Base-by-base conservation (phyloP, 768 basidiomycete species). In the Lentinula boryana region DNA sequence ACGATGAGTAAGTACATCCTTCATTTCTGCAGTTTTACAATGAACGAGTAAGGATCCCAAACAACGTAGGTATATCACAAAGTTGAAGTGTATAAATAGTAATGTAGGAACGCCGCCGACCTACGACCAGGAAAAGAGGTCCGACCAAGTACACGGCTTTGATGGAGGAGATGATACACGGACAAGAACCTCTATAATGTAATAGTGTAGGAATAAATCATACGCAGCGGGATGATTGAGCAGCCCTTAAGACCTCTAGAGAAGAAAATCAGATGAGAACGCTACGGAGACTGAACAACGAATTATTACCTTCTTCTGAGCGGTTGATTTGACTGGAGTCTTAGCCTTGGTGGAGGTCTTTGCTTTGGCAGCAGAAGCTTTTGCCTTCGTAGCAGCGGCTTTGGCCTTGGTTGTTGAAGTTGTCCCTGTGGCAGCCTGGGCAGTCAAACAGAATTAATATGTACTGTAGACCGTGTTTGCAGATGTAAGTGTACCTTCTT, bases 401-500 rank as follows among this genome's bases (percentile, higher is more conserved):
- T 76, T 32, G 69, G 65, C 7, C 55, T 68, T 71, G 66, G 62
- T 70, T 35, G 78, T 68, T 4, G 55, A 43, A 32, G 18, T 21
- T 23, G 77, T 75, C 5, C 80, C 78, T 56, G 75, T 76, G 10
- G 74, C 72, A 63, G 73, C 71, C 80, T 80, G 43, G 18, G 21
- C 12, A 10, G 38, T 21, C 7, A 21, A 33, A 8, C 6, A 13
- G 33, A 33, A 31, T 51, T 10, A 33, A 27, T 33, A 60, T 31
- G 18, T 12, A 36, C 7, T 21, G n/a, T 7, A 9, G 7, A 54
- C 18, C 4, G 21, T 12, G 23, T 31, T 43, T 21, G 10, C 15
- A n/a, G 23, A 36, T 5, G 31, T 10, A 50, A 32, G 8, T n/a
- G 8, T n/a, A 49, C 43, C 46, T 58, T 58, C 36, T 58, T 43